Conservation (phyloP, 306 rosid genomes). For the Psophocarpus tetragonolobus region DNA sequence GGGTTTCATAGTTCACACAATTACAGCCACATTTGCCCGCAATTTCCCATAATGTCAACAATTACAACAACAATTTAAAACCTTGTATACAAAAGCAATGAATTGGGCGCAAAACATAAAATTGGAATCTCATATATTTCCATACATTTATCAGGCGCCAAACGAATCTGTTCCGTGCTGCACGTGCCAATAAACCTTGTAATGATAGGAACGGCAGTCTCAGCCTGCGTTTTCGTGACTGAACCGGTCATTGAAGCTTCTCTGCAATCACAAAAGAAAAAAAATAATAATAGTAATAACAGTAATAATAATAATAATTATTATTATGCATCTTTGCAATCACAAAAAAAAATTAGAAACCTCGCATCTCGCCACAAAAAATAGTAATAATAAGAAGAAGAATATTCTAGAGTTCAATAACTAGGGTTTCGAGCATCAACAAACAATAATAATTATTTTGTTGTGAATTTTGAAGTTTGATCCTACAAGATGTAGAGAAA, state of each 20-base stretch:
- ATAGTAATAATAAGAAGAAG: not conserved
- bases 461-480: not conserved
- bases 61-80: not conserved
- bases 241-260: slow-evolving; percentile 62
- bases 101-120: not conserved
- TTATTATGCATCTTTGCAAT: no score
- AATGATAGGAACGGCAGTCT: slow-evolving; percentile 44
- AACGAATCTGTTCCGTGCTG: slow-evolving; percentile 66
- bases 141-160: slow-evolving; percentile 83
- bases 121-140: not conserved
- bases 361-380: not conserved
- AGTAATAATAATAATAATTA: no score
- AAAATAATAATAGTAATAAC: not conserved
- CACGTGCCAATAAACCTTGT: slow-evolving; percentile 63
- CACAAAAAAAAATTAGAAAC: no score
- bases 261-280: slow-evolving; percentile 46
- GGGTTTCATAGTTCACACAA: not conserved
- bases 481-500: slow-evolving; percentile 70
- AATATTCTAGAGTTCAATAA: not conserved
- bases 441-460: not conserved
- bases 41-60: not conserved
- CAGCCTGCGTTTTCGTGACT: slow-evolving; percentile 59
- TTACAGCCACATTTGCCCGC: no score
- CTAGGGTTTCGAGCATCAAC: not conserved
- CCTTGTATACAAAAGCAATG: not conserved